phyloP scores from a whole-genome alignment of 352 stramenopile species.

The Globisporangium alternatum region DNA sequence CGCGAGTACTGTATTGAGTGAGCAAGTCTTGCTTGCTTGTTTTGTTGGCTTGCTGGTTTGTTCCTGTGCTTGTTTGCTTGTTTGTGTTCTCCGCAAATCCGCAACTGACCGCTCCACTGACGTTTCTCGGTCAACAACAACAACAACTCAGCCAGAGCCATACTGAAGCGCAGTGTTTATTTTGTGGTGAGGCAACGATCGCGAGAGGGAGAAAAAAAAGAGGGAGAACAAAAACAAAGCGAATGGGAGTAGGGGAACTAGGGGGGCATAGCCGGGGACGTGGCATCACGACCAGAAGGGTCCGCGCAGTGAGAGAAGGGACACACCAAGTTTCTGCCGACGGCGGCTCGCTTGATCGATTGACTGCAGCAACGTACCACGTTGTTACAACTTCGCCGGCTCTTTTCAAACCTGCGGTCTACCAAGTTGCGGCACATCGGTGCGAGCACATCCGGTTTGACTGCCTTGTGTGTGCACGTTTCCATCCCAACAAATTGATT shows the following conservation, averaged over 20 bases:
- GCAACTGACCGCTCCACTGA: slow-evolving; percentile 24
- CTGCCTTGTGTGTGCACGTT: background rate
- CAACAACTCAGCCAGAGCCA: slow-evolving; percentile 1
- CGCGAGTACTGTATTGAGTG: slow-evolving; percentile 8
- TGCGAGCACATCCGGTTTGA: background rate
- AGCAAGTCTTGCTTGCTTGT: slow-evolving; percentile 8
- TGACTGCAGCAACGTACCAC: background rate
- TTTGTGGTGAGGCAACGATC: background rate
- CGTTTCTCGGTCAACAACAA: slow-evolving; percentile 7
- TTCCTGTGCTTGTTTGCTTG: background rate
- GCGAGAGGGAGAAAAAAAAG: background rate
- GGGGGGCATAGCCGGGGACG: background rate
- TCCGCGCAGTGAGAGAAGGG: background rate
- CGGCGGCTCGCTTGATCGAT: background rate
- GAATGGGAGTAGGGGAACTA: background rate
- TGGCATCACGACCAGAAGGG: slow-evolving; percentile 11
- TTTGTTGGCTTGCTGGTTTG: background rate
- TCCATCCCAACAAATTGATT: background rate
- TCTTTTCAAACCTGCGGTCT: no score
- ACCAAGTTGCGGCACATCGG: no score
- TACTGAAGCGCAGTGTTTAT: slow-evolving; percentile 9
- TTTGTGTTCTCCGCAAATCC: slow-evolving; percentile 27
- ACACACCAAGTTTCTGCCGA: background rate
- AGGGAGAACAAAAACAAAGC: slow-evolving; percentile 1
- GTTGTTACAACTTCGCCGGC: no score